Evolutionary conservation across 192 early-diverging fungal genomes (phyloP).

Genomic region (Entomortierella parvispora): DNA sequence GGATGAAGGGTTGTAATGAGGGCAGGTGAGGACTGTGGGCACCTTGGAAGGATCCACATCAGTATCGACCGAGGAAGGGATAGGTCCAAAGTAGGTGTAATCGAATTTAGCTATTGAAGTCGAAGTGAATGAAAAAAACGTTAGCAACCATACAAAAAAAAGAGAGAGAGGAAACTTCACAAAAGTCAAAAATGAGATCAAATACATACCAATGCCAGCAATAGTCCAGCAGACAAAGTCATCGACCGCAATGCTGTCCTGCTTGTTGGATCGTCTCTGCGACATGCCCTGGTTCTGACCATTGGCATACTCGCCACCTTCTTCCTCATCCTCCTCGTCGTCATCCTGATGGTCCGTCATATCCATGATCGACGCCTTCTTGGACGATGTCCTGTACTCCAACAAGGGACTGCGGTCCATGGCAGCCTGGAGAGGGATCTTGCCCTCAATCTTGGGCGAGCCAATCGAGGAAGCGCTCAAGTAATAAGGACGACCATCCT

Average conservation of each 20-base stretch:
- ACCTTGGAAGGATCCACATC: constrained; percentile 49
- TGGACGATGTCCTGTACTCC: constrained; percentile 49
- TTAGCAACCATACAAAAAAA: neutral
- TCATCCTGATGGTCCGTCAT: constrained; percentile 32
- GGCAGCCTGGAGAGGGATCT: constrained; percentile 50
- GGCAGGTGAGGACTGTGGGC: constrained; percentile 29
- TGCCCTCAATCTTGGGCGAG: constrained; percentile 51
- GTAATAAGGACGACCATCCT: constrained; percentile 47
- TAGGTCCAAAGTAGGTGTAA: constrained; percentile 55
- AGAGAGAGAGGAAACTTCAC: neutral
- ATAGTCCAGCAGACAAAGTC: constrained; percentile 90
- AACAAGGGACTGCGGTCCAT: constrained; percentile 51
- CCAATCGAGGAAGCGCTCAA: constrained; percentile 55
- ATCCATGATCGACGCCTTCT: constrained; percentile 54
- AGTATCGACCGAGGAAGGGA: constrained; percentile 36
- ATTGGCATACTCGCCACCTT: constrained; percentile 13
- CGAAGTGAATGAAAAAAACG: neutral
- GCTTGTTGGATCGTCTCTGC: constrained; percentile 18
- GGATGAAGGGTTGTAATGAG: constrained; percentile 30
- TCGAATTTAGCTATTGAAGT: constrained; percentile 51
- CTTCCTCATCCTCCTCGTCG: constrained; percentile 22
- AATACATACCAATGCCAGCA: constrained; percentile 76
- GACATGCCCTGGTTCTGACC: constrained; percentile 32
- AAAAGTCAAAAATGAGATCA: constrained; percentile 22
- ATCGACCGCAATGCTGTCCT: constrained; percentile 56